A percentile compares a stretch with the other conserved stretches of the same genome.
Conservation (phyloP, 306 rosid species). For the Cicer cuneatum region DNA sequence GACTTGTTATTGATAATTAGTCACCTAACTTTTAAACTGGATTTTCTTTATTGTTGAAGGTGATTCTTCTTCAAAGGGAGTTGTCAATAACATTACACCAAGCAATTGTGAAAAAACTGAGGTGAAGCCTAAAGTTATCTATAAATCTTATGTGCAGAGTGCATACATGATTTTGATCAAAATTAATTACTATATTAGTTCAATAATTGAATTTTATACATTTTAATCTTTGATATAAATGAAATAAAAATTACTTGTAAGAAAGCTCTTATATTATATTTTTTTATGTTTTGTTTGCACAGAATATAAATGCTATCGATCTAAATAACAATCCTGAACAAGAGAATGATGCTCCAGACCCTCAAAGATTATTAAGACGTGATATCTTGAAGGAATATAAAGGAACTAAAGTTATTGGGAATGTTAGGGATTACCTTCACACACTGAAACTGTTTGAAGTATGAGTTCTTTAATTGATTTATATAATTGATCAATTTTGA, state of each 20-base stretch:
- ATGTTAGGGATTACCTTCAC: neutral
- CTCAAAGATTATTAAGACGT: neutral
- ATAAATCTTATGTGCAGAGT: neutral
- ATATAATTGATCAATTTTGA: neutral
- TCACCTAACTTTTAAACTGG: neutral
- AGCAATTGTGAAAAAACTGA: neutral
- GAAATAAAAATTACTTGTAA: neutral
- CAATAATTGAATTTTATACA: neutral
- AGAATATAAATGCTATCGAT: neutral
- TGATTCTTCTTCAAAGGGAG: neutral
- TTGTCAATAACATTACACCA: neutral
- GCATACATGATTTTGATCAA: neutral
- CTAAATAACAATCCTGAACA: neutral
- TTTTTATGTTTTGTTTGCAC: neutral
- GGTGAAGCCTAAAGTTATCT: neutral
- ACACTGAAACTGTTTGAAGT: neutral
- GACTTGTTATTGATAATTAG: neutral
- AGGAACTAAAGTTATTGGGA: neutral
- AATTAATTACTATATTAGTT: neutral
- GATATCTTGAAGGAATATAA: neutral
- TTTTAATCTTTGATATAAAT: neutral
- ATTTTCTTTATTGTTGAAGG: conserved; percentile 1
- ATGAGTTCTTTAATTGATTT: neutral
- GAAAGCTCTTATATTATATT: neutral
- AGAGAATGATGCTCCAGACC: too few species aligned